Conservation (phyloP, 208 protist genomes). For the Strigomonas oncopelti region DNA sequence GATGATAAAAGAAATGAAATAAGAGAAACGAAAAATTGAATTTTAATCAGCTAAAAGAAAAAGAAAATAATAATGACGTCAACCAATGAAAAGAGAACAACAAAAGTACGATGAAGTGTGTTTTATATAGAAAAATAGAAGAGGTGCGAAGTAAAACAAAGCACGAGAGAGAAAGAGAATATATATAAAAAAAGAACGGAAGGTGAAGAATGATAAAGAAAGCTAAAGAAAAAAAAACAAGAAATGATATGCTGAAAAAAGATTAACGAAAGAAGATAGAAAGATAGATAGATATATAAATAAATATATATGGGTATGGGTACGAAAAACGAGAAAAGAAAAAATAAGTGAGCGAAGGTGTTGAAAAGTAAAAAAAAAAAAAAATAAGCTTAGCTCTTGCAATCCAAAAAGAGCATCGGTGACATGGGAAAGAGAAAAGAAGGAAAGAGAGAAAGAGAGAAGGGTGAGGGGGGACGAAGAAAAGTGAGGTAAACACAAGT, state of each 20-base stretch:
- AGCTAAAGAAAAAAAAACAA: constrained; percentile 3
- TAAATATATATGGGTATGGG: background rate
- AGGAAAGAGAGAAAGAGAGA: no score
- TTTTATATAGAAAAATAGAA: constrained; percentile 3
- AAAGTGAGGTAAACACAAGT: no score
- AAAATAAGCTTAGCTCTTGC: background rate
- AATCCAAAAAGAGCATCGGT: background rate
- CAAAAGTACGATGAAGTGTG: constrained; percentile 3
- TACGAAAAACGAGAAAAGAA: background rate
- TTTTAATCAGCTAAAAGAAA: background rate
- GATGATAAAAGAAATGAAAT: background rate
- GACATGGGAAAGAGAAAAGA: no score
- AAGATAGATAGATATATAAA: background rate
- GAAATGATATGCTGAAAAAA: background rate
- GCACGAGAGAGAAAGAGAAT: background rate
- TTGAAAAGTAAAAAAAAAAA: background rate
- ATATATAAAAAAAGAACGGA: background rate
- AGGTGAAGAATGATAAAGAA: background rate
- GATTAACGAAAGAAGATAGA: background rate
- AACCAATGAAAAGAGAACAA: background rate
- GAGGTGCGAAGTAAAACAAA: background rate
- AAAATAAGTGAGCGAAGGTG: background rate
- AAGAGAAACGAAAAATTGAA: background rate
- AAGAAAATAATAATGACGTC: background rate
- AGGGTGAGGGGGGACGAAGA: no score